A percentile compares a stretch with the other conserved stretches of the same genome.
phyloP scores from a whole-genome alignment of 768 basidiomycete species.

The Lactarius hengduanensis region DNA sequence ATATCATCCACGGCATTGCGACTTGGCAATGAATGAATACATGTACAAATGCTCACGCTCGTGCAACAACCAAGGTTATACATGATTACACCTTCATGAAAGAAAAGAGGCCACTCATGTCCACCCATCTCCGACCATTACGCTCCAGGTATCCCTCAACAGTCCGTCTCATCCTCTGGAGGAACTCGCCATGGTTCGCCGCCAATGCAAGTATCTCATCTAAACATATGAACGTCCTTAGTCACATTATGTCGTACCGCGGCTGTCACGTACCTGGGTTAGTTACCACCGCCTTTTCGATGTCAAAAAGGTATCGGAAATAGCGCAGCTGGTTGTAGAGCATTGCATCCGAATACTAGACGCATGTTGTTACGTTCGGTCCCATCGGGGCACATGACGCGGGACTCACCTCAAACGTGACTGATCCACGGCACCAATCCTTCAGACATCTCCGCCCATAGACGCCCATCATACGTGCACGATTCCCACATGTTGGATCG shows the following conservation, averaged over 20 bases:
- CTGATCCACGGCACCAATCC: constrained; percentile 63
- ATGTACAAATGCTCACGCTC: constrained; percentile 14
- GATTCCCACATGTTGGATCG: constrained; percentile 76
- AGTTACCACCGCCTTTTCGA: constrained; percentile 56
- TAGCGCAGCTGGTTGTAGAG: constrained; percentile 91
- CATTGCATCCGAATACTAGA: constrained; percentile 77
- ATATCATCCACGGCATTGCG: not conserved
- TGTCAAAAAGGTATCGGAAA: constrained; percentile 76
- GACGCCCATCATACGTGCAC: constrained; percentile 93
- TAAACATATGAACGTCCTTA: constrained; percentile 33
- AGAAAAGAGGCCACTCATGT: constrained; percentile 75
- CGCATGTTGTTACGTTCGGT: constrained; percentile 5
- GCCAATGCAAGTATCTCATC: constrained; percentile 57
- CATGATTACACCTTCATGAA: constrained; percentile 61
- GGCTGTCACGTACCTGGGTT: constrained; percentile 47
- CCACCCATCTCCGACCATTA: constrained; percentile 89
- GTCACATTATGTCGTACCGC: constrained; percentile 20
- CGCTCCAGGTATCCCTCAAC: constrained; percentile 81
- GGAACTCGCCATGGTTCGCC: constrained; percentile 47
- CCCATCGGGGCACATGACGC: constrained; percentile 5
- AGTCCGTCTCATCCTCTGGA: constrained; percentile 52
- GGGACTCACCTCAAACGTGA: constrained; percentile 70
- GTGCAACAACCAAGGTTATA: constrained; percentile 8
- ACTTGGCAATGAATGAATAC: constrained; percentile 16
- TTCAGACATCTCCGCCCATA: constrained; percentile 82